Evolutionary conservation across 345 rosid genomes (phyloP).

Genomic region (Schrenkiella parvula): DNA sequence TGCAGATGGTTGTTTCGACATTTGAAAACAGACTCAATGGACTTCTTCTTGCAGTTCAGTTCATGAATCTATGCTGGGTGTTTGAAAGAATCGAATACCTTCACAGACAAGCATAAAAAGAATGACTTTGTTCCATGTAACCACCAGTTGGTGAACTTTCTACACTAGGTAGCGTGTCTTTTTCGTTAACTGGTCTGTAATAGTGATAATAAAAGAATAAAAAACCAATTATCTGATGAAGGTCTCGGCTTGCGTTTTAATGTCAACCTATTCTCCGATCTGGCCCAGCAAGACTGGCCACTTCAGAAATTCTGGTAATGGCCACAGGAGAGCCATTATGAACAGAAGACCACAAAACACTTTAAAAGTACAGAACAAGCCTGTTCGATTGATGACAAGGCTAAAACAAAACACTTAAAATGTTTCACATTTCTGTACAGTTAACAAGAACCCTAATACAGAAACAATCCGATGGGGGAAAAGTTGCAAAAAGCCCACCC

Average conservation of each 20-base stretch:
- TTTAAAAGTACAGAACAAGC: background rate
- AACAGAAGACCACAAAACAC: background rate
- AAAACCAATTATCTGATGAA: background rate
- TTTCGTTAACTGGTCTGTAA: background rate
- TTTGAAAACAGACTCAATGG: slow-evolving; percentile 9
- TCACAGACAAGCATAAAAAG: slow-evolving; percentile 39
- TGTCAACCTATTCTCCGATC: background rate
- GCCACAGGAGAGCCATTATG: background rate
- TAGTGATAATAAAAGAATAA: background rate
- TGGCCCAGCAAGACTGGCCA: background rate
- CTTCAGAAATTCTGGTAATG: background rate
- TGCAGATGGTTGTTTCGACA: slow-evolving; percentile 35
- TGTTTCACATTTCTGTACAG: slow-evolving; percentile 24
- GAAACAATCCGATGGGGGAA: slow-evolving; percentile 12
- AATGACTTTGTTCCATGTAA: slow-evolving; percentile 21
- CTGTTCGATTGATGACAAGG: slow-evolving; percentile 13
- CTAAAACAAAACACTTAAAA: background rate
- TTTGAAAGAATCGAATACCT: slow-evolving; percentile 20
- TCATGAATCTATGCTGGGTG: background rate
- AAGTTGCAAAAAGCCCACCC: background rate
- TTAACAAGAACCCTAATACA: slow-evolving; percentile 24
- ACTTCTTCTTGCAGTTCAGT: slow-evolving; percentile 6
- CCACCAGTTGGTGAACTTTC: slow-evolving; percentile 43
- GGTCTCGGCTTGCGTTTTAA: background rate
- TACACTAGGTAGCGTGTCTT: slow-evolving; percentile 23